phyloP scores from a whole-genome alignment of 345 rosid species.

The Schrenkiella parvula region DNA sequence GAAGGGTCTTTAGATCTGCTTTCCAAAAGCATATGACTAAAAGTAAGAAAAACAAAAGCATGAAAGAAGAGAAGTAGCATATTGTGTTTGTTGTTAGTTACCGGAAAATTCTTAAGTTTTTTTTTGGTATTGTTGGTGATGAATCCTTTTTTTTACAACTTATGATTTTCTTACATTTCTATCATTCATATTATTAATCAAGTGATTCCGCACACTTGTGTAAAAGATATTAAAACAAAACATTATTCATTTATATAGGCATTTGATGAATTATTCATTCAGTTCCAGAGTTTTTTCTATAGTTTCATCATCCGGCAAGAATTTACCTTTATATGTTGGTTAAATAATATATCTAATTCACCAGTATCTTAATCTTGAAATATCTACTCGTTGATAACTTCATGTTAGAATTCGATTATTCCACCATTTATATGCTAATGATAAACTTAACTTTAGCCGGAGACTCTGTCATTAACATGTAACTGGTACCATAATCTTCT shows the following conservation, averaged over 20 bases:
- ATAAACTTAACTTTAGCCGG: no score
- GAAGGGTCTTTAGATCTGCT: slow-evolving; percentile 32
- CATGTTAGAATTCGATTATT: not conserved
- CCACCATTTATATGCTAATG: no score
- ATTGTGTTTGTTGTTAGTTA: slow-evolving; percentile 14
- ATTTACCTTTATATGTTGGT: not conserved
- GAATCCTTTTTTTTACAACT: not conserved
- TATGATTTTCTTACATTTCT: not conserved
- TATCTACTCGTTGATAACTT: not conserved
- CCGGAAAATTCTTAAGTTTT: not conserved
- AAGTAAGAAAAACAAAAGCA: slow-evolving; percentile 26
- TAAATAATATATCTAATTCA: not conserved
- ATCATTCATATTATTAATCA: not conserved
- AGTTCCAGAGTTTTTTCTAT: not conserved
- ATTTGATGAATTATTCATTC: not conserved
- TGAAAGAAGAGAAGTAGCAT: not conserved
- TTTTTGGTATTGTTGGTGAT: not conserved
- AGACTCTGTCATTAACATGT: slow-evolving; percentile 12
- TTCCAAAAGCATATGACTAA: slow-evolving; percentile 29
- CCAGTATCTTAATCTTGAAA: not conserved
- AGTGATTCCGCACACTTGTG: not conserved
- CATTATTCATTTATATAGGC: not conserved
- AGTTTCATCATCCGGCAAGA: not conserved
- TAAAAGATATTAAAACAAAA: not conserved
- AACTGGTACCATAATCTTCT: not conserved